Base-by-base conservation (phyloP, 768 basidiomycete genomes). In the Termitomyces sp. region DNA sequence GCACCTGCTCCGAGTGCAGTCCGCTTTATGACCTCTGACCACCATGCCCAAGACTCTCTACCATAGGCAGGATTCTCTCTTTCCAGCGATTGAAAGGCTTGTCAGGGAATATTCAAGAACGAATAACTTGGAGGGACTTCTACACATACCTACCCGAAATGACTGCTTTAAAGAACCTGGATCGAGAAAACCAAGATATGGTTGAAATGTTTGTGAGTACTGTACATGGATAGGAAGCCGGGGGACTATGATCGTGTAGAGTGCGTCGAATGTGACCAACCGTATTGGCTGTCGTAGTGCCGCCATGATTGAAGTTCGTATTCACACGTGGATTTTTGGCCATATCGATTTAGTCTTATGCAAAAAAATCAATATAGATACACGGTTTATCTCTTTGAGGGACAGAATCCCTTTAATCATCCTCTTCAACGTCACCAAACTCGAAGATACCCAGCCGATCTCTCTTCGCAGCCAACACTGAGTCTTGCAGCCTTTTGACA, bases 401-500 rank as follows among this genome's bases (percentile, higher is more conserved):
- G 10, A 37, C 23, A 19, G 17, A 14, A 43, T 16, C 8, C 4
- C 23, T 41, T 64, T 70, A 79, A 58, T 92, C 88, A 56, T 93
- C 91, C 68, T 93, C 91, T 62, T 91, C 90, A 12, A 93, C 79
- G 69, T 94, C 92, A n/a, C 92, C 92, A 67, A 90, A 89, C 73
- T 95, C 92, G 66, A 90, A 95, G 83, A 92, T 92, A 35, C 92
- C 92, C 53, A 79, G 71, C 12, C 92, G 83, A 56, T 85, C 85
- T 52, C 81, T 77, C 72, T 92, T 93, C 11, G 93, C 93, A 19
- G 77, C 77, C 21, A 69, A 64, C 34, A 86, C 69, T 2, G 85
- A 82, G 19, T 77, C 78, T 69, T 85, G 83, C 41, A 96, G 70
- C 65, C 83, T 81, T 66, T 84, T 84, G 54, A 82, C 66, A 19